These are phyloP conservation scores for Persicaria tinctoria DNA, from an alignment of 148 eudicot species.

Conservation along the genomic window DNA sequence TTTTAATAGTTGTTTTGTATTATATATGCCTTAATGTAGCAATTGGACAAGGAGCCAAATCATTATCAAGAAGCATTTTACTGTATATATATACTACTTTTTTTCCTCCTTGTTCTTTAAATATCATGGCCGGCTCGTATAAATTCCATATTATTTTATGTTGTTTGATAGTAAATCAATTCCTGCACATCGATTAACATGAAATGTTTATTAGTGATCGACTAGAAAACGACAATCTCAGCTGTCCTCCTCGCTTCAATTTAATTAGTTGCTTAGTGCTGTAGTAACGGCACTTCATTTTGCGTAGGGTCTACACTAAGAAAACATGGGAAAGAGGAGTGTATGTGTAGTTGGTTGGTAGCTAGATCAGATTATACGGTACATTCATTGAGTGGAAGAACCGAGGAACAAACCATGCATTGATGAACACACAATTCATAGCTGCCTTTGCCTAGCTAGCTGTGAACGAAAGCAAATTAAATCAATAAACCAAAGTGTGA, in stretches of 20 bases:
- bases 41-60: neutral
- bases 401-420: too few relatives aligned
- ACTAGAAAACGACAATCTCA: neutral
- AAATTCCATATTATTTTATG: neutral
- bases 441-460: too few relatives aligned
- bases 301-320: neutral
- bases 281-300: neutral
- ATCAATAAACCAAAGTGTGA: too few relatives aligned
- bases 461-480: too few relatives aligned
- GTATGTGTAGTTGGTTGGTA: too few relatives aligned
- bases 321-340: too few relatives aligned
- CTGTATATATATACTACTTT: neutral
- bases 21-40: too few relatives aligned
- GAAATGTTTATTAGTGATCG: too few relatives aligned
- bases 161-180: neutral
- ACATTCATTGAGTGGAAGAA: too few relatives aligned
- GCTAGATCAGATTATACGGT: too few relatives aligned
- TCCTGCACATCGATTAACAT: neutral
- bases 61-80: neutral
- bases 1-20: too few relatives aligned
- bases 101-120: neutral
- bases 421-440: too few relatives aligned
- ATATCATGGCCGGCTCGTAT: neutral
- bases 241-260: neutral
- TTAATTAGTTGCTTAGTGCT: neutral